Evolutionary conservation across 106 monocot species (phyloP), one percentile per base, ranked within the genome.

Genomic region (Platanthera zijinensis): DNA sequence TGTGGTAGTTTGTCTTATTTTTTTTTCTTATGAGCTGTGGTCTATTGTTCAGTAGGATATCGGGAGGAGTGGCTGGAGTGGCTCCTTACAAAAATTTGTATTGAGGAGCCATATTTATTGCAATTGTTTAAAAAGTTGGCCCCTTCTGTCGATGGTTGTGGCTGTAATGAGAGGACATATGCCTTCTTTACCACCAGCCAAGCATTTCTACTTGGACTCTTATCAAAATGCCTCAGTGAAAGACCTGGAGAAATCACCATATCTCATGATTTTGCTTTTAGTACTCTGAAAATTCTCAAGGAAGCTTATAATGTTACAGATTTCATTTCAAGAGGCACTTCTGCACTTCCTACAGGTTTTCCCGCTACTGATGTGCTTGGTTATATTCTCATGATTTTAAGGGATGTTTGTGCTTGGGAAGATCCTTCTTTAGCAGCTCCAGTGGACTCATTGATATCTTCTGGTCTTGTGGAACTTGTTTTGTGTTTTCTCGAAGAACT

Each of bases 21-120:
- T 61, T 61, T 61, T 12, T 17, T 13, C 57, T 19, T 66, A 12
- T 76, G 45, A 30, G n/a, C 19, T 59, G 32, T 61, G 47, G 18
- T 72, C 10, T 81, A 17, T 45, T 46, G 32, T 80, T 17, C 83
- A 96, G 96, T 13, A 79, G 96, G 83, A 0, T 86, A 81, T 80
- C 48, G 77, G 63, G 93, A 93, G 75, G 90, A 90, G 50, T 93
- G 89, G 93, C 73, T 96, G 30, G 85, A 86, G 32, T 81, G 91
- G 83, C 84, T 96, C 28, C 75, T 93, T 47, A 82, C 86, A 46
- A 89, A 87, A 81, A 45, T 84, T 28, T 93, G 96, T 75, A 86
- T 96, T 8, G 89, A 96, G 78, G 86, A 88, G 53, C 50, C 77
- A 68, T 83, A 71, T 52, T 81, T 96, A 61, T 64, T 71, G 0